Conservation (phyloP, 495 filamentous ascomycete species). For the Penicillium riverlandense region DNA sequence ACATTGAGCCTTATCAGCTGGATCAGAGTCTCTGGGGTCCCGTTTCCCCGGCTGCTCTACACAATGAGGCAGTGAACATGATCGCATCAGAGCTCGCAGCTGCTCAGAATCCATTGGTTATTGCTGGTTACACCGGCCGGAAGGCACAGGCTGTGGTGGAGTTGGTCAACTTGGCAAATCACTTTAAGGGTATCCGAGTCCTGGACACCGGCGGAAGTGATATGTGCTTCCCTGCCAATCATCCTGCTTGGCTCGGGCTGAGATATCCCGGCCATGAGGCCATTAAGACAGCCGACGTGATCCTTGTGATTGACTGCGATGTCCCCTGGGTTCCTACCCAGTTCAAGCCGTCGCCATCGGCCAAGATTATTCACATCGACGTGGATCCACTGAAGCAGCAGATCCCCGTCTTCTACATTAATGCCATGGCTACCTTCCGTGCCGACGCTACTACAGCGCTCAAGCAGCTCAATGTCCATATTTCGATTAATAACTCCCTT, state of each 20-base stretch:
- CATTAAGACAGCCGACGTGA: slow-evolving; percentile 73
- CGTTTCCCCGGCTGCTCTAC: slow-evolving; percentile 68
- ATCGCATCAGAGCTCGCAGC: slow-evolving; percentile 65
- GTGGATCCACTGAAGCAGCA: slow-evolving; percentile 81
- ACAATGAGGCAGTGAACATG: slow-evolving; percentile 52
- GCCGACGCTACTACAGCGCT: slow-evolving; percentile 66
- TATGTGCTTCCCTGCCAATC: slow-evolving; percentile 90
- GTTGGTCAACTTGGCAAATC: slow-evolving; percentile 71
- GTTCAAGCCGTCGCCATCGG: slow-evolving; percentile 45
- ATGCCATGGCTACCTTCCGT: slow-evolving; percentile 65
- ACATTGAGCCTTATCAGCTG: slow-evolving; percentile 73
- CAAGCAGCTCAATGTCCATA: slow-evolving; percentile 60
- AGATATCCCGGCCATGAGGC: slow-evolving; percentile 68
- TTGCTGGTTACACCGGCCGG: slow-evolving; percentile 80
- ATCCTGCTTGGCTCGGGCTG: slow-evolving; percentile 66
- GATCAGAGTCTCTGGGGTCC: slow-evolving; percentile 69
- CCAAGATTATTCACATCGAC: slow-evolving; percentile 75
- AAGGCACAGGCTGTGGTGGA: slow-evolving; percentile 62
- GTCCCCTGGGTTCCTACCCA: slow-evolving; percentile 66
- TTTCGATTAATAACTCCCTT: slow-evolving; percentile 36
- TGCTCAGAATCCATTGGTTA: slow-evolving; percentile 69
- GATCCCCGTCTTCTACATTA: slow-evolving; percentile 78
- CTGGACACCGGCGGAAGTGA: slow-evolving; percentile 87
- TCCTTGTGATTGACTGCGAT: slow-evolving; percentile 81
- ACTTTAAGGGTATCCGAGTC: slow-evolving; percentile 71